Evolutionary conservation across 805 yeast genomes (phyloP).

Genomic region (Yarrowia sp.): DNA sequence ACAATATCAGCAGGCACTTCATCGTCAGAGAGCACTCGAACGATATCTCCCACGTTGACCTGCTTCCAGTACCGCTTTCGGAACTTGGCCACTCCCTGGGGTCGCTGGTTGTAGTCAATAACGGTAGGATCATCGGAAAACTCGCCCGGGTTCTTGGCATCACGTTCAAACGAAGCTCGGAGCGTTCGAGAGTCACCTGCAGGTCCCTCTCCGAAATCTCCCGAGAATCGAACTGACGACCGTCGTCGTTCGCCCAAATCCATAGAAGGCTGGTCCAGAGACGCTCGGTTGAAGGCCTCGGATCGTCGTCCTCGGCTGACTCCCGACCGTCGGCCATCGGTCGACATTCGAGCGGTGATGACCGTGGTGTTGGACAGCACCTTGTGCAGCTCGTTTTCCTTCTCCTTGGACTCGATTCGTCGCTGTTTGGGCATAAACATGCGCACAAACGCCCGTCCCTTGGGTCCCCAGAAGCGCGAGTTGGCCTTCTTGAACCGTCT

Average conservation of each 20-base stretch:
- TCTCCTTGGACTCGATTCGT: constrained; percentile 1
- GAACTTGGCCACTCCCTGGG: constrained; percentile 44
- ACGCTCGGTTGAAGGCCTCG: background rate
- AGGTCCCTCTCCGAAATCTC: constrained; percentile 9
- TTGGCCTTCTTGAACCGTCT: constrained; percentile 64
- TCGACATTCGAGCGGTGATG: constrained; percentile 16
- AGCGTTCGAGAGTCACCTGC: background rate
- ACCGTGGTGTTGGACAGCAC: constrained; percentile 20
- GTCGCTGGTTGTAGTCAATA: constrained; percentile 34
- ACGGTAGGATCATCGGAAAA: constrained; percentile 29
- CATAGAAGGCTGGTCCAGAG: background rate
- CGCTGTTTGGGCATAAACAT: constrained; percentile 11
- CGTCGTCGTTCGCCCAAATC: background rate
- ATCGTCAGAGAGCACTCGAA: constrained; percentile 66
- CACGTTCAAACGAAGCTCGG: background rate
- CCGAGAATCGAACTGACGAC: background rate
- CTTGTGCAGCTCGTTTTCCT: background rate
- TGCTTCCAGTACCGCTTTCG: constrained; percentile 67
- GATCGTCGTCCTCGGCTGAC: constrained; percentile 1
- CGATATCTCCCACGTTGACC: constrained; percentile 71
- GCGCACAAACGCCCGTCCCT: constrained; percentile 17
- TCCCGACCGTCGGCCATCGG: background rate
- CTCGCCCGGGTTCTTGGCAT: background rate
- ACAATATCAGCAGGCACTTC: constrained; percentile 78
- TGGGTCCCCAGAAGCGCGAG: constrained; percentile 37